These are phyloP conservation scores for Taxillus chinensis DNA, from an alignment of 164 flowering plant genomes.

Conservation along the genomic window DNA sequence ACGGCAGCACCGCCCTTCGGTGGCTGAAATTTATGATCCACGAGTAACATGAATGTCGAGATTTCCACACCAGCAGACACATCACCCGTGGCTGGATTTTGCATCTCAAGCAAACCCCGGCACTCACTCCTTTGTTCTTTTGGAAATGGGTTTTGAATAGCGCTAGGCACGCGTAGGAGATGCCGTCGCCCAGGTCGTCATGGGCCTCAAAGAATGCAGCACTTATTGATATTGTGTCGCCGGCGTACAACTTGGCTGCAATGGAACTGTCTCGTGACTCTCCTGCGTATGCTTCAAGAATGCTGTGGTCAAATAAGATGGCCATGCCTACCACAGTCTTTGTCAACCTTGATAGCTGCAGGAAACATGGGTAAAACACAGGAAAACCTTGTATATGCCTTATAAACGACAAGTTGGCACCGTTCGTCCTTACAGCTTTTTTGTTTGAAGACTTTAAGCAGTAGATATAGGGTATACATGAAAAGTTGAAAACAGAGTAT, in stretches of 20 bases:
- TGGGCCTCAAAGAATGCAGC: constrained; percentile 7
- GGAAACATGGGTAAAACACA: no score
- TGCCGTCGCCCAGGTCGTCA: constrained; percentile 11
- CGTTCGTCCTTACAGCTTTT: no score
- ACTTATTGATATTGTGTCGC: constrained; percentile 34
- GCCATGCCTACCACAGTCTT: constrained; percentile 32
- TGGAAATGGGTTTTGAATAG: constrained; percentile 30
- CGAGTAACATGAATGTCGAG: constrained; percentile 37
- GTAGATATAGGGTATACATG: no score
- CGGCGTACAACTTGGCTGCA: constrained; percentile 32
- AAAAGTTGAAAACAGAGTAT: no score
- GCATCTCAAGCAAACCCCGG: constrained; percentile 36
- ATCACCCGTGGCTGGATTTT: constrained; percentile 21
- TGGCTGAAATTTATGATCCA: constrained; percentile 34
- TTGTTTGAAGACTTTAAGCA: no score
- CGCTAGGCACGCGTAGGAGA: constrained; percentile 33
- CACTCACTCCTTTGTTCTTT: constrained; percentile 33
- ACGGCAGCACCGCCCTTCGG: constrained; percentile 22
- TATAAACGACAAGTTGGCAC: neutral
- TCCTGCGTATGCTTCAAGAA: constrained; percentile 51
- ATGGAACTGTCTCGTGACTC: constrained; percentile 37
- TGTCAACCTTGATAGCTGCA: constrained; percentile 28
- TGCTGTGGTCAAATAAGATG: constrained; percentile 28
- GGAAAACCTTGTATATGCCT: no score
- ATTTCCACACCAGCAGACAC: constrained; percentile 41